phyloP scores from a whole-genome alignment of 148 eudicot species.

The Chenopodium suecicum region DNA sequence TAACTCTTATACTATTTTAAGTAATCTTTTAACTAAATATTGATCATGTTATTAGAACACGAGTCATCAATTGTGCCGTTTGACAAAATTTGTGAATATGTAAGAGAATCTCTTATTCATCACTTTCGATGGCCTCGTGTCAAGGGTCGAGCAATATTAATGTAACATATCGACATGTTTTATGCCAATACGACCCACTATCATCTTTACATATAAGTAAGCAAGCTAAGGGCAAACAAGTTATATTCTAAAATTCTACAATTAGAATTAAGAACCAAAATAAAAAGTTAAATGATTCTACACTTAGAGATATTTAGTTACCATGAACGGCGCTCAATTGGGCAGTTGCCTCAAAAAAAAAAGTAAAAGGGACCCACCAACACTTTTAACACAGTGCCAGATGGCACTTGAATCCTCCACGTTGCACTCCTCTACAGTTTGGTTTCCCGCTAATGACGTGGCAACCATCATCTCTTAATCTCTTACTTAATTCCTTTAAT shows the following conservation, averaged over 20 bases:
- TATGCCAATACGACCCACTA: neutral
- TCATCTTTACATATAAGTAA: neutral
- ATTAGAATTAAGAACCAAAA: neutral
- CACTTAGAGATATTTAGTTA: neutral
- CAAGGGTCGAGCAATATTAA: too few relatives aligned
- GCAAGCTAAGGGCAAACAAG: too few relatives aligned
- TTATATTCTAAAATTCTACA: neutral
- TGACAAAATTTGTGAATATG: too few relatives aligned
- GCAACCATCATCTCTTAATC: constrained; percentile 25
- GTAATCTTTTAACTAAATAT: too few relatives aligned
- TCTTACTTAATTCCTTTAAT: neutral
- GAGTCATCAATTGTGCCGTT: too few relatives aligned
- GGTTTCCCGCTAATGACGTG: constrained; percentile 30
- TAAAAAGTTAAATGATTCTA: neutral
- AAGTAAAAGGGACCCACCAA: constrained; percentile 12
- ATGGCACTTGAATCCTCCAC: constrained; percentile 37
- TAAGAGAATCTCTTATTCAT: too few relatives aligned
- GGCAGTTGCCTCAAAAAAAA: constrained; percentile 29
- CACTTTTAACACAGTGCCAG: constrained; percentile 4
- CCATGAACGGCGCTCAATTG: constrained; percentile 33
- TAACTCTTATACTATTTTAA: too few relatives aligned
- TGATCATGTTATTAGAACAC: too few relatives aligned
- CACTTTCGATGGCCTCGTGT: too few relatives aligned
- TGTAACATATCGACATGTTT: too few relatives aligned
- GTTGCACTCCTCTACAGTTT: constrained; percentile 29